Base-by-base conservation (phyloP, 75 land plant genomes). In the Cupressus sempervirens region DNA sequence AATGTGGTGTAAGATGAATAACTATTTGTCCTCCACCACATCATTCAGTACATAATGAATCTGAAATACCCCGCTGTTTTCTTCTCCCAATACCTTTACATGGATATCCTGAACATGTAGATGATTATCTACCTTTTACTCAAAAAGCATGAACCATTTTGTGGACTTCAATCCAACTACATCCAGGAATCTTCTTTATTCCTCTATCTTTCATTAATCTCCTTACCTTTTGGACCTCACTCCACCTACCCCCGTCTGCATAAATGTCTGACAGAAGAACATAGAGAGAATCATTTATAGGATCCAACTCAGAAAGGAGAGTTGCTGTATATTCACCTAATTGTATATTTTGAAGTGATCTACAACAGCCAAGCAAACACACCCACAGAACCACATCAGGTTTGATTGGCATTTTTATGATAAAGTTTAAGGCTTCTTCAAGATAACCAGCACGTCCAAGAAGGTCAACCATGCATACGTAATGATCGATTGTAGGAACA, bases 381-480 rank as follows among this genome's bases (percentile, higher is more conserved):
- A 11, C 20, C 83, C 83, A 83, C n/a, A 83, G 41, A 34, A 18
- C 83, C 29, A 18, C 12, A 56, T 34, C 56, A 52, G 68, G 40
- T 52, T 52, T 34, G 38, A 41, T 82, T 45, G 83, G 84, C 85
- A 85, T 81, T 30, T 46, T 81, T n/a, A 12, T 73, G 50, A 85
- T 46, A 80, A 85, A 73, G 23, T 85, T 86, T 32, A 43, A 7
- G 20, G 85, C 86, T 34, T 85, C 84, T 4, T 85, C 36, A 3
- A 85, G 23, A 16, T 48, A 14, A 23, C 86, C 86, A 15, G 86
- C 83, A 36, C 86, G 85, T n/a, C 84, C 86, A 50, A 85, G 82
- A 46, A 85, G 80, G 50, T 86, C 87, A 56, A 86, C 77, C 86
- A 86, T 83, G 72, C 87, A 86, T 13, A 30, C 32, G 83, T 83